Conservation (phyloP, 2,329 filamentous ascomycete species). For the Monosporascus sp. region DNA sequence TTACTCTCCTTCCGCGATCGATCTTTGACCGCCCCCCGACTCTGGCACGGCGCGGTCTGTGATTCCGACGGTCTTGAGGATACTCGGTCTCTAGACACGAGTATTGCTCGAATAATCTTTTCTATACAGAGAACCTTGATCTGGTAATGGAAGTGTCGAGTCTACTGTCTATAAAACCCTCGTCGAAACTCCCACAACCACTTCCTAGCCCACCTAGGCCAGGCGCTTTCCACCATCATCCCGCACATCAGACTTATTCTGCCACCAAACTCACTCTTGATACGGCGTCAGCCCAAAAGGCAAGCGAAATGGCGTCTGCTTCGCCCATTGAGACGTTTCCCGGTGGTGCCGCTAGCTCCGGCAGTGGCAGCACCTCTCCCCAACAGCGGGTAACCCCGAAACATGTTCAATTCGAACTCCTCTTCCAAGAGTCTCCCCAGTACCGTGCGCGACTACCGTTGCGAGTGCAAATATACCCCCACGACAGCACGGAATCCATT, state of each 20-base stretch:
- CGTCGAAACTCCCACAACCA: conserved; percentile 11
- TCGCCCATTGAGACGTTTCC: conserved; percentile 35
- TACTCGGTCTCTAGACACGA: conserved; percentile 6
- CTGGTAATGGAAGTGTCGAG: conserved; percentile 27
- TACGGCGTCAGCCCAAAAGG: conserved; percentile 18
- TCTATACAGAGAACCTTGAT: conserved; percentile 7
- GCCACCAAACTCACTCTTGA: conserved; percentile 16
- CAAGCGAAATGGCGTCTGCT: conserved; percentile 39
- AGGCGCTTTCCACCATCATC: conserved; percentile 22
- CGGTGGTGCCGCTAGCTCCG: conserved; percentile 31
- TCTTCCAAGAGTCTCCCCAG: conserved; percentile 62
- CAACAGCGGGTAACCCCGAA: conserved; percentile 51
- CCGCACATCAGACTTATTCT: conserved; percentile 11
- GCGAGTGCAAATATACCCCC: conserved; percentile 85
- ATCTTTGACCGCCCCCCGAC: conserved; percentile 14
- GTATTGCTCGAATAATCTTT: conserved; percentile 5
- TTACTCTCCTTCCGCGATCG: conserved; percentile 15
- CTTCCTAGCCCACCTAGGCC: conserved; percentile 14
- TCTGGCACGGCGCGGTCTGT: conserved; percentile 5
- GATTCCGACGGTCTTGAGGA: conserved; percentile 2
- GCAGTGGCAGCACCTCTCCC: conserved; percentile 41
- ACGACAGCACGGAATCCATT: conserved; percentile 96
- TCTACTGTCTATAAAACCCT: conserved; percentile 21
- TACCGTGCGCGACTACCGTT: conserved; percentile 73
- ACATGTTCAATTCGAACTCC: conserved; percentile 73